Evolutionary conservation across 2,329 filamentous ascomycete genomes (phyloP).

Genomic region (Hypomyces rosellus): DNA sequence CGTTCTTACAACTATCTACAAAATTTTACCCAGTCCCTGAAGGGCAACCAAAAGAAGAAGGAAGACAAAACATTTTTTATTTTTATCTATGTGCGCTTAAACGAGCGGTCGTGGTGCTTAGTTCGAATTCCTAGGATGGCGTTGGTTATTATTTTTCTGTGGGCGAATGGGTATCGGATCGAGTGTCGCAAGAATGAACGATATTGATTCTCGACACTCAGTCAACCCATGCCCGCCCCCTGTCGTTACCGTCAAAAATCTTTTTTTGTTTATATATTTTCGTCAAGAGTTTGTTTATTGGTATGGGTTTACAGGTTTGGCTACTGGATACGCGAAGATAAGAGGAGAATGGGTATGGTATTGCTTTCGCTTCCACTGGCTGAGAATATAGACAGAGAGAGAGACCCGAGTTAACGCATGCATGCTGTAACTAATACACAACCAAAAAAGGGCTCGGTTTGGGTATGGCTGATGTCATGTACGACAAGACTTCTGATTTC

Average conservation of each 20-base stretch:
- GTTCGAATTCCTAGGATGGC: not conserved
- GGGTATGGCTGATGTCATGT: constrained; percentile 28
- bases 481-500: constrained; percentile 26
- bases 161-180: too few relatives aligned
- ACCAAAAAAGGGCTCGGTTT: constrained; percentile 27
- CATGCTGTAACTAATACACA: constrained; percentile 32
- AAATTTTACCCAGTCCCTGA: constrained; percentile 2
- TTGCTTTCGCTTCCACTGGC: constrained; percentile 25
- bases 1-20: constrained; percentile 1
- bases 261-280: constrained; percentile 9
- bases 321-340: constrained; percentile 11
- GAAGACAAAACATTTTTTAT: constrained; percentile 9
- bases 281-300: constrained; percentile 7
- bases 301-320: constrained; percentile 10
- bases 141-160: not conserved
- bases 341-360: constrained; percentile 13
- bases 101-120: not conserved
- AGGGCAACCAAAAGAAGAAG: constrained; percentile 7
- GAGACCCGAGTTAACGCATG: constrained; percentile 20
- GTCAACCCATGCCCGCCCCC: not conserved
- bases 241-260: constrained; percentile 5
- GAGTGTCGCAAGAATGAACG: not conserved
- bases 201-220: not conserved
- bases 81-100: not conserved
- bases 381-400: constrained; percentile 32